These are phyloP conservation scores for Mycena belliarum DNA, from an alignment of 768 basidiomycete species.

Conservation along the genomic window DNA sequence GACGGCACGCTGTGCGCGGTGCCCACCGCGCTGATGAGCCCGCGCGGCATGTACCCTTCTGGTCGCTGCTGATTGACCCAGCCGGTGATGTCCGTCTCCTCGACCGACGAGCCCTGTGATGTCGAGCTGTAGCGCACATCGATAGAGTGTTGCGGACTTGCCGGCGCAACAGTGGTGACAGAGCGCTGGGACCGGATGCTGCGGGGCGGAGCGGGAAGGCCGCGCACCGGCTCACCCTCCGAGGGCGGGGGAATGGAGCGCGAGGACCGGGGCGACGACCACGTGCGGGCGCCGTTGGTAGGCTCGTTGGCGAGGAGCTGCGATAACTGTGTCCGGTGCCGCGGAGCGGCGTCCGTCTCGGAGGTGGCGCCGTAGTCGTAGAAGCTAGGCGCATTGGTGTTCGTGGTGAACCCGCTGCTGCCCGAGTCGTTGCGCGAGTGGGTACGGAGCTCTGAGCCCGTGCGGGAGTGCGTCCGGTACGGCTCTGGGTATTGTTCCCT, in stretches of 20 bases:
- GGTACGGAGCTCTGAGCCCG: not conserved
- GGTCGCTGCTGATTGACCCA: conserved; percentile 23
- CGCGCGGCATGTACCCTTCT: conserved; percentile 26
- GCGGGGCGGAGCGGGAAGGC: conserved; percentile 42
- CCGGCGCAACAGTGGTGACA: not conserved
- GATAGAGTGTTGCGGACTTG: conserved; percentile 11
- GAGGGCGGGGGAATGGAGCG: conserved; percentile 7
- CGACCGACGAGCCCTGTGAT: not conserved
- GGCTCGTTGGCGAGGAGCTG: conserved; percentile 18
- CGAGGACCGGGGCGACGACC: conserved; percentile 10
- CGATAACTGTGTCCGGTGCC: conserved; percentile 8
- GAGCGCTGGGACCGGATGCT: conserved; percentile 11
- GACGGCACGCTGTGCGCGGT: conserved; percentile 14
- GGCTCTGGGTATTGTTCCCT: conserved; percentile 11
- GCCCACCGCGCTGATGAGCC: conserved; percentile 22
- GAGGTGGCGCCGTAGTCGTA: conserved; percentile 20
- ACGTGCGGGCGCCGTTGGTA: conserved; percentile 7
- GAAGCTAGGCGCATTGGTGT: conserved; percentile 13
- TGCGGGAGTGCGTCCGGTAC: conserved; percentile 9
- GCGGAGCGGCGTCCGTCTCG: not conserved
- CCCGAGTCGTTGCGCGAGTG: too few relatives aligned
- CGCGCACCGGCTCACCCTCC: conserved; percentile 21
- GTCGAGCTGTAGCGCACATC: conserved; percentile 15
- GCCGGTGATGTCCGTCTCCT: conserved; percentile 19
- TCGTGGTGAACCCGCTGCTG: conserved; percentile 12